These are phyloP conservation scores for Tarenaya hassleriana DNA, from an alignment of 345 rosid species.

Conservation along the genomic window DNA sequence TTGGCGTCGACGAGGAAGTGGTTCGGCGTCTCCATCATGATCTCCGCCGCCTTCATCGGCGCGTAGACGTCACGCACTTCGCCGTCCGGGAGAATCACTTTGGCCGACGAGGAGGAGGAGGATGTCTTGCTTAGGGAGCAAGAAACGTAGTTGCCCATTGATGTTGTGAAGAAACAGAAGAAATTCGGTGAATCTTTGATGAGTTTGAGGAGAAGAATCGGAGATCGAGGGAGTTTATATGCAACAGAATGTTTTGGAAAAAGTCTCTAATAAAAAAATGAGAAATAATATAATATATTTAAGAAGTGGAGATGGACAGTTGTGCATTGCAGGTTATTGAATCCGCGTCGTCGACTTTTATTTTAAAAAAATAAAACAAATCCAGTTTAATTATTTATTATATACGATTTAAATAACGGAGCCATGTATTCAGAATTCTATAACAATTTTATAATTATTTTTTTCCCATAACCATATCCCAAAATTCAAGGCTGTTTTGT, in stretches of 20 bases:
- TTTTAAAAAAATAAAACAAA: no score
- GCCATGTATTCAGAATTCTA: constrained; percentile 23
- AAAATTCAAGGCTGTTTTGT: constrained; percentile 16
- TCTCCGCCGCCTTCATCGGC: constrained; percentile 71
- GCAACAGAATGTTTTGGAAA: constrained; percentile 22
- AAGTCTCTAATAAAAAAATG: background rate
- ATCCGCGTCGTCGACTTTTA: constrained; percentile 23
- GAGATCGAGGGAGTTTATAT: constrained; percentile 16
- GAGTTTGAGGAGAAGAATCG: constrained; percentile 16
- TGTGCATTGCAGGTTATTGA: constrained; percentile 28
- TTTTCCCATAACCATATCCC: constrained; percentile 10
- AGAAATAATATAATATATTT: background rate
- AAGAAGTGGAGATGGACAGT: constrained; percentile 33
- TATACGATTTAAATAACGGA: constrained; percentile 9
- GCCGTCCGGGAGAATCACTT: constrained; percentile 65
- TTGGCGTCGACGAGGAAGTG: constrained; percentile 62
- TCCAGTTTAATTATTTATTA: no score
- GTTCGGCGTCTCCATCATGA: constrained; percentile 78
- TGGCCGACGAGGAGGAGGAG: constrained; percentile 31
- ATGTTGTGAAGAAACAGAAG: background rate
- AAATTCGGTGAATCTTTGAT: constrained; percentile 6
- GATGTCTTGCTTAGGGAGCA: constrained; percentile 41
- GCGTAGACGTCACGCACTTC: constrained; percentile 45
- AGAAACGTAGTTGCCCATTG: constrained; percentile 75
- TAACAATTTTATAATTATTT: background rate